These are phyloP conservation scores for Volutella citrinella DNA, from an alignment of 2,329 filamentous ascomycete species.

Conservation along the genomic window DNA sequence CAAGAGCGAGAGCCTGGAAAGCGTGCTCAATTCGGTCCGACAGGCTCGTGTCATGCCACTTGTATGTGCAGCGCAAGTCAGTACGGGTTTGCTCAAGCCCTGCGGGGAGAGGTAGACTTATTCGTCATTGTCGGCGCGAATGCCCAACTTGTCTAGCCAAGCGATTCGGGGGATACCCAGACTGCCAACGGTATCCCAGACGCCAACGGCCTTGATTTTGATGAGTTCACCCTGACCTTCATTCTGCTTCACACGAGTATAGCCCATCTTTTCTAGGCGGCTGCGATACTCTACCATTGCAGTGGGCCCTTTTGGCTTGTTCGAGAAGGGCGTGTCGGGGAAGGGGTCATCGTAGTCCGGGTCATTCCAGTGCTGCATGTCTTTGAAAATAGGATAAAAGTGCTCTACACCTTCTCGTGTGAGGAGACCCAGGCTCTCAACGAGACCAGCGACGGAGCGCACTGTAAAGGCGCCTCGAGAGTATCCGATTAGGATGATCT, in stretches of 20 bases:
- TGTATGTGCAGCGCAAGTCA: conserved; percentile 39
- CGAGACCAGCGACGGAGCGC: conserved; percentile 53
- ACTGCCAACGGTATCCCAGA: conserved; percentile 45
- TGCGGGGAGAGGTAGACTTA: conserved; percentile 31
- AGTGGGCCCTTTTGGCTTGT: conserved; percentile 45
- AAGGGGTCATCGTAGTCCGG: conserved; percentile 44
- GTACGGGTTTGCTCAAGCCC: conserved; percentile 15
- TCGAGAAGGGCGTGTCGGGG: conserved; percentile 42
- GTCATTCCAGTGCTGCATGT: conserved; percentile 53
- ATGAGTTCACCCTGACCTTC: conserved; percentile 41
- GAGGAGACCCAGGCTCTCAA: conserved; percentile 48
- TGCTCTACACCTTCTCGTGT: conserved; percentile 51
- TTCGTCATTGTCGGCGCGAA: conserved; percentile 43
- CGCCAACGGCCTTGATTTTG: conserved; percentile 43
- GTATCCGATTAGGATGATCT: conserved; percentile 56
- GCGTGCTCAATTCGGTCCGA: conserved; percentile 53
- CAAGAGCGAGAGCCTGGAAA: conserved; percentile 58
- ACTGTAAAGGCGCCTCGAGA: conserved; percentile 58
- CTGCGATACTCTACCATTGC: conserved; percentile 42
- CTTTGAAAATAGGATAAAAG: conserved; percentile 55
- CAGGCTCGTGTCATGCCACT: conserved; percentile 52
- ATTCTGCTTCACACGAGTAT: conserved; percentile 41
- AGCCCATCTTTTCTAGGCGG: conserved; percentile 40
- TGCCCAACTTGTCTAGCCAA: conserved; percentile 45
- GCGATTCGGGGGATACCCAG: conserved; percentile 44